phyloP scores from a whole-genome alignment of 2,329 filamentous ascomycete species.

The Cercospora citrullina region DNA sequence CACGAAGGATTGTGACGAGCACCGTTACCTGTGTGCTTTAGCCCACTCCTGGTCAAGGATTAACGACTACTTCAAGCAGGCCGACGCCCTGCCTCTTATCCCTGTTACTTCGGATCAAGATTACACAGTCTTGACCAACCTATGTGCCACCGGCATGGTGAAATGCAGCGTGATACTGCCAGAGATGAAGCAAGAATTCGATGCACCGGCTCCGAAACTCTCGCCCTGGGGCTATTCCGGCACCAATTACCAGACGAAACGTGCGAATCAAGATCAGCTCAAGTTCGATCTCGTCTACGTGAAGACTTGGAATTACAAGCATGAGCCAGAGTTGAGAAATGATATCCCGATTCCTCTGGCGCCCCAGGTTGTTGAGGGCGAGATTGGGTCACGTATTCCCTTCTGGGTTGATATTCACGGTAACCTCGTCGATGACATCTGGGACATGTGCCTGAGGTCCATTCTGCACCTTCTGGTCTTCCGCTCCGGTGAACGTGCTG shows the following conservation, averaged over 20 bases:
- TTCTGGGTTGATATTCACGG: slow-evolving; percentile 73
- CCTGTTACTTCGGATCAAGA: slow-evolving; percentile 63
- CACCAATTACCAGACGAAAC: slow-evolving; percentile 69
- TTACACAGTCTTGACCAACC: slow-evolving; percentile 66
- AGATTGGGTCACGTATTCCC: slow-evolving; percentile 51
- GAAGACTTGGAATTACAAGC: slow-evolving; percentile 61
- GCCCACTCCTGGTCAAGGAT: slow-evolving; percentile 30
- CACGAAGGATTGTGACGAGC: slow-evolving; percentile 28
- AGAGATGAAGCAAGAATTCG: slow-evolving; percentile 56
- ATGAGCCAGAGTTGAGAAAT: slow-evolving; percentile 53
- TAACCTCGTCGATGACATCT: slow-evolving; percentile 58
- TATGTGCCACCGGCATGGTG: slow-evolving; percentile 62
- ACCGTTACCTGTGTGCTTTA: slow-evolving; percentile 31
- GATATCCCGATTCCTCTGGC: slow-evolving; percentile 38
- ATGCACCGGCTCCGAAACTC: slow-evolving; percentile 44
- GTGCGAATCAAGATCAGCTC: slow-evolving; percentile 65
- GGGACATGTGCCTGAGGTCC: slow-evolving; percentile 64
- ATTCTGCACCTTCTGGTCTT: slow-evolving; percentile 64
- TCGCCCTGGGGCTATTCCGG: slow-evolving; percentile 69
- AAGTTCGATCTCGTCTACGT: slow-evolving; percentile 63
- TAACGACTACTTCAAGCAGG: slow-evolving; percentile 39
- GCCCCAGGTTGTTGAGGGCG: slow-evolving; percentile 19
- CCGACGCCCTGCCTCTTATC: slow-evolving; percentile 49
- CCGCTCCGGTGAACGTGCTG: slow-evolving; percentile 58
- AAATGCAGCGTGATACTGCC: slow-evolving; percentile 56